Evolutionary conservation across 495 filamentous ascomycete species (phyloP), one percentile per base, ranked within the genome.

Genomic region (Oidiodendron maius): DNA sequence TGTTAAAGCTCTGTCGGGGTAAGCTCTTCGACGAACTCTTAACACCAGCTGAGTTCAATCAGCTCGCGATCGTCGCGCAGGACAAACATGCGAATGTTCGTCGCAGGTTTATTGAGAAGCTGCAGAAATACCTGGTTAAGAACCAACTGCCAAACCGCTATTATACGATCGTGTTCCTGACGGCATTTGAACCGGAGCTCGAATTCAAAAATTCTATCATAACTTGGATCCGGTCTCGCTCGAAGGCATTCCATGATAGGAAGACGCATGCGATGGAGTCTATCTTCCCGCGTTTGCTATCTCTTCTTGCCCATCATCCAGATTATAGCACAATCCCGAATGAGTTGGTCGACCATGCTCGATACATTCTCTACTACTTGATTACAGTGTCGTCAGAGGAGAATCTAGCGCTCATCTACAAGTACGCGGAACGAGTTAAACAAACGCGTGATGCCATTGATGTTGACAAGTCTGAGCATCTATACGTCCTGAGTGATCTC

Each of bases 401-500:
- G 16, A 97, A 96, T 56, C 71, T 97, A 6, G 84, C 86, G 0
- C 66, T 95, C 50, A 91, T 99, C 49, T 94, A 83, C 71, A 89
- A 95, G 63, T 81, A 95, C 40, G 91, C 87, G 15, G 89, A 97
- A 68, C 83, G 89, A 8, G 83, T 95, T 40, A 99, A 99, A 67
- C 85, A 90, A 65, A 84, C 87, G 18, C 78, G 81, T 17, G 94
- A 98, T 59, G 84, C 77, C 18, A 76, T 97, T 40, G 73, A 71
- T 32, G 72, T 68, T 0, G 58, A 64, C 0, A 60, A 73, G 52
- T 78, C 76, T 48, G 78, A 85, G 49, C 81, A 83, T 40, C 76
- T 97, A 20, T 94, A 95, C 57, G 80, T 88, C 13, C 67, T 97
- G n/a, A 87, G 85, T 40, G 93, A 99, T 57, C 75, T 99, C 11